A percentile compares a stretch with the other conserved stretches of the same genome.
phyloP scores from a whole-genome alignment of 140 eudicot genomes.

The Stevia rebaudiana region DNA sequence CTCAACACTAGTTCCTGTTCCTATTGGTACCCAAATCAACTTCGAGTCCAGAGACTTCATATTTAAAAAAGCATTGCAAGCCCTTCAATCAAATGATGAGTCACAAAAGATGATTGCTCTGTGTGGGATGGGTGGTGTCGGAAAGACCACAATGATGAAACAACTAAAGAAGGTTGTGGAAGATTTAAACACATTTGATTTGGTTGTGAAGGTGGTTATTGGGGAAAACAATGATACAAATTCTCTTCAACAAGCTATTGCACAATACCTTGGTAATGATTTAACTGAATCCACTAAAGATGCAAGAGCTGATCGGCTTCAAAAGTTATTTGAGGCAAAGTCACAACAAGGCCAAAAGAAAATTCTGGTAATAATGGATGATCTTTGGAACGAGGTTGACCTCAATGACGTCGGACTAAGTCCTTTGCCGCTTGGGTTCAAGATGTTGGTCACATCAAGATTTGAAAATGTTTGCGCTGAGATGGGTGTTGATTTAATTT shows the following conservation, averaged over 20 bases:
- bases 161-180: not conserved
- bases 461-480: conserved; percentile 8
- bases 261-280: not conserved
- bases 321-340: not conserved
- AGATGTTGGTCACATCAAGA: conserved; percentile 16
- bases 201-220: conserved; percentile 18
- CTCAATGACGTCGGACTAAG: conserved; percentile 22
- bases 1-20: too few relatives aligned
- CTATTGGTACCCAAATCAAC: not conserved
- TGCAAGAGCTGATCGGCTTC: conserved; percentile 18
- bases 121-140: conserved; percentile 14
- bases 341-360: conserved; percentile 12
- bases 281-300: not conserved
- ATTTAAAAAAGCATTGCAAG: not conserved
- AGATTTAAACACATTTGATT: not conserved
- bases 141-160: conserved; percentile 26
- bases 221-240: conserved; percentile 1
- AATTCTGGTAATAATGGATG: conserved; percentile 30
- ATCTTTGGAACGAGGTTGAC: conserved; percentile 23
- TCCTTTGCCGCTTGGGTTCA: conserved; percentile 13
- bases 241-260: conserved; percentile 9
- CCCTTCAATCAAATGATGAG: conserved; percentile 4
- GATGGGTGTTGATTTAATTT: not conserved
- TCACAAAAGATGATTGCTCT: conserved; percentile 6
- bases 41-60: conserved; percentile 1